phyloP scores from a whole-genome alignment of 345 rosid species.

The Acer negundo region DNA sequence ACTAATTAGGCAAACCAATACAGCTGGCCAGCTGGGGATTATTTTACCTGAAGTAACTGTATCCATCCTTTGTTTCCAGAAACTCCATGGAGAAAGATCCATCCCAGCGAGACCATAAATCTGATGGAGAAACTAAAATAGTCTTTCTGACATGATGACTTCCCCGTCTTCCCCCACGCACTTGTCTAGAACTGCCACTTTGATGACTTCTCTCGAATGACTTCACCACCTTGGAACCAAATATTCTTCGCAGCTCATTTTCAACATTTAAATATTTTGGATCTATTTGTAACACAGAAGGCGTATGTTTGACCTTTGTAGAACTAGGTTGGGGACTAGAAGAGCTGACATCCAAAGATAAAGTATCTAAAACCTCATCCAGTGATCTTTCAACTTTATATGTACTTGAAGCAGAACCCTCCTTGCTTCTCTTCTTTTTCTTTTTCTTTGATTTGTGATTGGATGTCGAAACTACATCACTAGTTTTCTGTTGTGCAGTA shows the following conservation, averaged over 20 bases:
- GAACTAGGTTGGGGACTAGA: slow-evolving; percentile 27
- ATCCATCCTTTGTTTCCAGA: slow-evolving; percentile 68
- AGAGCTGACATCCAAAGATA: slow-evolving; percentile 43
- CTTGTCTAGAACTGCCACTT: slow-evolving; percentile 62
- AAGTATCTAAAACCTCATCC: slow-evolving; percentile 50
- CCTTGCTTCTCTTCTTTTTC: slow-evolving; percentile 77
- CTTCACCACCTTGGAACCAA: slow-evolving; percentile 83
- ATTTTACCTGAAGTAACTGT: slow-evolving; percentile 70
- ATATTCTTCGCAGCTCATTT: slow-evolving; percentile 72
- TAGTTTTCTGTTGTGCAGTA: slow-evolving; percentile 23
- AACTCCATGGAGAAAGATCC: slow-evolving; percentile 86
- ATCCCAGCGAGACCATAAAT: slow-evolving; percentile 93
- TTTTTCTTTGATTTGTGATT: slow-evolving; percentile 72
- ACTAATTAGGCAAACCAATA: neutral
- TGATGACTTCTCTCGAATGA: slow-evolving; percentile 73
- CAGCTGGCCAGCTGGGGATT: neutral
- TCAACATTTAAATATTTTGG: slow-evolving; percentile 75
- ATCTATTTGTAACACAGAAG: slow-evolving; percentile 58
- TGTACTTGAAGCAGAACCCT: slow-evolving; percentile 33
- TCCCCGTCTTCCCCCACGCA: slow-evolving; percentile 77
- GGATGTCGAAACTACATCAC: slow-evolving; percentile 29
- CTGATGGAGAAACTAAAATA: slow-evolving; percentile 65
- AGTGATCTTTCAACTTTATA: slow-evolving; percentile 34
- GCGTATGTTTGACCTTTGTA: slow-evolving; percentile 27
- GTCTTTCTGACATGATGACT: slow-evolving; percentile 67